Evolutionary conservation across 208 protist species (phyloP), one percentile per base, ranked within the genome.

Genomic region (Crithidia brevicula): DNA sequence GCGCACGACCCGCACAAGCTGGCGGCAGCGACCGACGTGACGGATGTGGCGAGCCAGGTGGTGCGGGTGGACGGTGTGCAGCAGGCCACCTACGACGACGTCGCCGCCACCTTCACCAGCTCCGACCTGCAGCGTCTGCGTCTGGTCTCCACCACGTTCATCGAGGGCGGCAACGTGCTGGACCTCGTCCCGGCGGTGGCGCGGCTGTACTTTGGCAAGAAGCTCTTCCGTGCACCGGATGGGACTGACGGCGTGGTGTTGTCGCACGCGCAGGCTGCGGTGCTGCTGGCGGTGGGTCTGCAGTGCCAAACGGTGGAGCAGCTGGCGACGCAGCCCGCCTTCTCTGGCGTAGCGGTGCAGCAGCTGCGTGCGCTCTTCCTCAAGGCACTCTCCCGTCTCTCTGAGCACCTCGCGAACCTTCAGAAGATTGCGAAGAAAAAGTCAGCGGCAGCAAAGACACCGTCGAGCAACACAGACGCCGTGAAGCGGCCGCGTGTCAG

Each of bases 101-200:
- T 98, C 16, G 65, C 79, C 5, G 54, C 42, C 4, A 52, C 77
- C 18, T 89, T 99, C 59, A 91, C 85, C 15, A 30, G 60, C 0
- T 94, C 88, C 36, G 98, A 99, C 73, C 49, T 99, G 56, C 97
- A 98, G 76, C 89, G 98, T 0, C 85, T 99, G n/a, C 85, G 89
- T 25, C 70, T 96, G 4, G 99, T 97, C 59, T 77, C 95, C 9
- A 91, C 82, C 9, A 92, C 96, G 13, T 90, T 99, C 45, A 83
- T 99, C 1, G 98, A 99, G 73, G 75, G 87, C 31, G 98, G 98
- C 58, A 93, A 99, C 15, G 88, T 99, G 51, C 71, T 99, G 4
- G 98, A 99, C 70, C 76, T 99, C 2, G 38, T 99, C 7, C 98
- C 98, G 9, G 33, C 57, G 28, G 38, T 99, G 11, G 96, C 98